These are phyloP conservation scores for Nemania sp. DNA, from an alignment of 2,329 filamentous ascomycete genomes.

Conservation along the genomic window DNA sequence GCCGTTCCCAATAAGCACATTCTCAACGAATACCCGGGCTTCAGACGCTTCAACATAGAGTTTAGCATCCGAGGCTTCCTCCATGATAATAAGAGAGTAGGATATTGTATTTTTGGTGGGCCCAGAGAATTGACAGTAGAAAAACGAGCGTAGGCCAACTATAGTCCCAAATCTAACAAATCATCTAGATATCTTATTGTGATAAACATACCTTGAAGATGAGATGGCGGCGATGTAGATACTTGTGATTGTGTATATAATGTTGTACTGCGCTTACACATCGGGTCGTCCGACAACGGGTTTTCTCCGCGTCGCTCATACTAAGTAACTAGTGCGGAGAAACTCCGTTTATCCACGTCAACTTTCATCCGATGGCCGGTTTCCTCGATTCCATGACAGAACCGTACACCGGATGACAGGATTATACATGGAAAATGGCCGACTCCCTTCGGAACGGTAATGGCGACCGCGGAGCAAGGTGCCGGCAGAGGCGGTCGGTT, in stretches of 20 bases:
- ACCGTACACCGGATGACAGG: background rate
- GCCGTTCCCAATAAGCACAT: slow-evolving; percentile 63
- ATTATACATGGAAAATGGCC: slow-evolving; percentile 2
- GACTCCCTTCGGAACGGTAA: background rate
- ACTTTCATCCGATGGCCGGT: background rate
- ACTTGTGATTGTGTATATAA: background rate
- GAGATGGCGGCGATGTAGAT: background rate
- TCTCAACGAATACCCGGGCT: slow-evolving; percentile 53
- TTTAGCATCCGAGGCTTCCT: slow-evolving; percentile 31
- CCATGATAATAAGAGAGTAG: slow-evolving; percentile 34
- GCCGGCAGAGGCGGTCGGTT: slow-evolving; percentile 7
- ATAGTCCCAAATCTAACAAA: background rate
- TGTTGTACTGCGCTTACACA: slow-evolving; percentile 7
- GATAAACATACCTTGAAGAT: slow-evolving; percentile 31
- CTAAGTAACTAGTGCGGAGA: slow-evolving; percentile 11
- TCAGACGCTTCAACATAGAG: slow-evolving; percentile 47
- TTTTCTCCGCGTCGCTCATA: slow-evolving; percentile 16
- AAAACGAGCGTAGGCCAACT: background rate
- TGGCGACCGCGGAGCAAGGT: slow-evolving; percentile 3
- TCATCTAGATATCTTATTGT: background rate
- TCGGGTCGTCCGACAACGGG: slow-evolving; percentile 17
- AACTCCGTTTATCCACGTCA: slow-evolving; percentile 6
- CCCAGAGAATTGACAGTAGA: background rate
- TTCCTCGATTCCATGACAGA: background rate
- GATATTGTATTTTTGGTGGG: background rate